phyloP scores from a whole-genome alignment of 371 early-diverging fungal species.

The Mortierella sp. region DNA sequence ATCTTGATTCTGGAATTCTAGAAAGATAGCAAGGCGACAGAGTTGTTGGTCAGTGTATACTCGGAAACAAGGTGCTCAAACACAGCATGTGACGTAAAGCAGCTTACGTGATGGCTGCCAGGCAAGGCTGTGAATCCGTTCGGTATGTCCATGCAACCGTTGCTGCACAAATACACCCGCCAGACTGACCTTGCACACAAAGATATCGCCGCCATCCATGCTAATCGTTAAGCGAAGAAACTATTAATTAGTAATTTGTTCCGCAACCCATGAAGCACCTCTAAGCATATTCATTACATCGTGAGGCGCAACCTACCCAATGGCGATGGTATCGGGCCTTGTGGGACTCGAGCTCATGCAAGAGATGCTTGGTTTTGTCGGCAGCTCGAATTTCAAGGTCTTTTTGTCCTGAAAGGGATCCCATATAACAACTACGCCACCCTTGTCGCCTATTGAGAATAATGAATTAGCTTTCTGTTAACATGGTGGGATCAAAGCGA shows the following conservation, averaged over 20 bases:
- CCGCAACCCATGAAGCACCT: not conserved
- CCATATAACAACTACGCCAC: constrained; percentile 35
- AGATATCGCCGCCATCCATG: constrained; percentile 47
- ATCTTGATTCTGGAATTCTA: constrained; percentile 1
- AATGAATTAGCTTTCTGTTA: not conserved
- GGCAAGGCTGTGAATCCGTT: constrained; percentile 41
- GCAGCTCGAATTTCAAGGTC: constrained; percentile 16
- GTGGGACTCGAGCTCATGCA: constrained; percentile 34
- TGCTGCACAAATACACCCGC: constrained; percentile 17
- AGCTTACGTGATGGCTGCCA: constrained; percentile 36
- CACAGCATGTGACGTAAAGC: not conserved
- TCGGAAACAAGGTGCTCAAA: not conserved
- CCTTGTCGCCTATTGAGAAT: constrained; percentile 36
- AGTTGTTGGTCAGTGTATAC: no score
- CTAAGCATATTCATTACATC: not conserved
- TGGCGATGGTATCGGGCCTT: constrained; percentile 28
- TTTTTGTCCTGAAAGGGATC: constrained; percentile 26
- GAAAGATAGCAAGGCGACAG: not conserved
- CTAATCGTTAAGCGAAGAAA: constrained; percentile 12
- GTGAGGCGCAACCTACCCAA: constrained; percentile 26
- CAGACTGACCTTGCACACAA: constrained; percentile 25
- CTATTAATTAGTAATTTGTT: not conserved
- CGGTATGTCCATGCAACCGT: constrained; percentile 43
- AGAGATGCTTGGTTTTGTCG: constrained; percentile 30
- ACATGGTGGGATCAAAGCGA: not conserved